Base-by-base conservation (phyloP, 495 filamentous ascomycete species). In the Tuber calosporum region DNA sequence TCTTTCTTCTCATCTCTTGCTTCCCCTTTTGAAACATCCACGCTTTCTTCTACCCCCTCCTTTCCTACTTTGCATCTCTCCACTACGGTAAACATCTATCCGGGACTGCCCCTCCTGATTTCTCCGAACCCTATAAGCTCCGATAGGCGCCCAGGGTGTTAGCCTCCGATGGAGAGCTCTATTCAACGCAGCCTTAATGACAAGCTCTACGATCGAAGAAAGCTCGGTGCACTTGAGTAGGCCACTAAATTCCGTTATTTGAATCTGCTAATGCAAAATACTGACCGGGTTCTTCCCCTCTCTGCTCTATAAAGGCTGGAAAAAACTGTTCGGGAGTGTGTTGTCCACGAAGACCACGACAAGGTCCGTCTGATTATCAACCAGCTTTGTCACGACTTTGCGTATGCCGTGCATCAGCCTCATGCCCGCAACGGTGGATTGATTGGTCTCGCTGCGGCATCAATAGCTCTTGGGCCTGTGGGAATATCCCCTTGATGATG, bases 121-220 rank as follows among this genome's bases (percentile, higher is more conserved):
- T 15, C 34, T 62, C 53, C 53, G 53, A n/a, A 34, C 26, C 26
- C 2, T 26, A 62, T 34, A 62, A 34, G 53, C 53, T 62, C 53
- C 53, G 53, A 19, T 26, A 30, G 53, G 13, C 53, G 26, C 53
- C 53, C 53, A 17, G 26, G 34, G 30, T 13, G 53, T 11, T 62
- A 62, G 41, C 67, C 42, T 69, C 73, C 58, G 66, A 99, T 99
- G 95, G 95, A 99, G 85, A 84, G 88, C 78, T 89, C 89, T 82
- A 89, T 97, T 81, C 92, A 96, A 83, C 91, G 94, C 77, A 86
- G 92, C 77, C 88, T 99, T 82, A 96, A 93, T 81, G 96, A 99
- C 84, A 98, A 97, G 88, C 89, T 97, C 75, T 99, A 99, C 81
- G 96, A 99, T 75, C 95, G 93, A 85, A 89, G 96, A 81, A 98